Base-by-base conservation (phyloP, 2,329 filamentous ascomycete genomes). In the Chrysoporthe austroafricana region DNA sequence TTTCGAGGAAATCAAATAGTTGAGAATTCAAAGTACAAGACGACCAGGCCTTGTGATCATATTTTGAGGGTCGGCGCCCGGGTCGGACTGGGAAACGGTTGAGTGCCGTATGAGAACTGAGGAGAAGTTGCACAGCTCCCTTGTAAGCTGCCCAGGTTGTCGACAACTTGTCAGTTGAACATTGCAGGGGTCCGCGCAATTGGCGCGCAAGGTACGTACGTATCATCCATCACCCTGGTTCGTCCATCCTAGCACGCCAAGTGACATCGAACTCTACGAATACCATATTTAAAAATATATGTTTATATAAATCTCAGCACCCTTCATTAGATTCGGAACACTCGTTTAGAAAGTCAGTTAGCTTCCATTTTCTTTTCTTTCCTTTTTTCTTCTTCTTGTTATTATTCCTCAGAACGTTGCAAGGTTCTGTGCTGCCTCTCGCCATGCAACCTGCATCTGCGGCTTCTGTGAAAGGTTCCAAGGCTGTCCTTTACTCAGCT, bases 161-260 rank as follows among this genome's bases (percentile, higher is more conserved):
- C 57, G 57, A 60, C 57, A 60, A 39, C 57, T 60, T 60, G 57
- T 26, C 57, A 58, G 34, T 58, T 58, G 56, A 39, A 60, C 57
- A 43, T 44, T 60, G 57, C 57, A 60, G 57, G 57, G 57, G n/a
- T 60, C 57, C n/a, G 39, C 57, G 57, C 42, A 60, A 32, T 21
- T 44, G n/a, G 57, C 36, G 36, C 57, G 57, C 57, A 39, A 26
- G 57, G 57, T 44, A 60, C 36, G 36, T 60, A 60, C 57, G 36
- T 43, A 60, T 26, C 42, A 39, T 14, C 13, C 34, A 4, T 44
- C 36, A 43, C 39, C n/a, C 57, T 60, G 57, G n/a, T 57, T 57
- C 56, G 16, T 18, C 14, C 34, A 18, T 14, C 57, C 39, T 21
- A 5, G 16, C 36, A 39, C 36, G 36, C 36, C 36, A 1, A 9